Evolutionary conservation across 768 basidiomycete genomes (phyloP).

Genomic region (Trametes cingulata): DNA sequence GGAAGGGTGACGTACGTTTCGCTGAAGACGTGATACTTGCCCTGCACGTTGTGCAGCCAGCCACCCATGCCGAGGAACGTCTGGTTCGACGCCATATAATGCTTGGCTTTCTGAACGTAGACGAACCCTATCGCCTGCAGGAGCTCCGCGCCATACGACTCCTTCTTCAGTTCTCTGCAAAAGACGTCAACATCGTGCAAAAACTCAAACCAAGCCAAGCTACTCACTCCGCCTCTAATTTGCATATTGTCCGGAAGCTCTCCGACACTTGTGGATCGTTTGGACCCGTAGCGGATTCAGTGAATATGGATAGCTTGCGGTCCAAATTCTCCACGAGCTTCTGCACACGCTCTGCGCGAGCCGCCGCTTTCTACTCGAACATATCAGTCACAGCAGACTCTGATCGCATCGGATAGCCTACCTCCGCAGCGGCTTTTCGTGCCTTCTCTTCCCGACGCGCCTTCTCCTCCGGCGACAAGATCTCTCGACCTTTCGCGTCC

Average conservation of each 20-base stretch:
- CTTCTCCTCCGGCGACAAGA: conserved; percentile 42
- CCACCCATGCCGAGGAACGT: conserved; percentile 81
- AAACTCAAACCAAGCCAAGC: not conserved
- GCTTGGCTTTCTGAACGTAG: conserved; percentile 80
- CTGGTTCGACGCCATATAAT: conserved; percentile 73
- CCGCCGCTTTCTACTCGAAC: conserved; percentile 68
- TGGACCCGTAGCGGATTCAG: conserved; percentile 75
- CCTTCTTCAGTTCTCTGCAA: conserved; percentile 73
- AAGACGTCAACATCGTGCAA: not conserved
- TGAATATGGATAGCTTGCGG: conserved; percentile 83
- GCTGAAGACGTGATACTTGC: conserved; percentile 91
- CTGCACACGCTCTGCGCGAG: conserved; percentile 70
- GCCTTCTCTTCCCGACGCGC: conserved; percentile 66
- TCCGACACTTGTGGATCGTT: conserved; percentile 66
- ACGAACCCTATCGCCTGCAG: conserved; percentile 86
- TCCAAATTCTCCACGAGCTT: conserved; percentile 79
- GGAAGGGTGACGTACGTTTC: conserved; percentile 72
- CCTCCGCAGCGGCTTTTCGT: conserved; percentile 67
- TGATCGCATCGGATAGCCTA: conserved; percentile 32
- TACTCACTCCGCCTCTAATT: conserved; percentile 79
- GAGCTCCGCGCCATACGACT: conserved; percentile 86
- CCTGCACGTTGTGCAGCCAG: conserved; percentile 91
- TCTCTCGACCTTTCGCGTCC: conserved; percentile 51
- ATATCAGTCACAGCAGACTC: not conserved
- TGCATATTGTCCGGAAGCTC: conserved; percentile 78